Base-by-base conservation (phyloP, 768 basidiomycete genomes). In the Mycena leptocephala region DNA sequence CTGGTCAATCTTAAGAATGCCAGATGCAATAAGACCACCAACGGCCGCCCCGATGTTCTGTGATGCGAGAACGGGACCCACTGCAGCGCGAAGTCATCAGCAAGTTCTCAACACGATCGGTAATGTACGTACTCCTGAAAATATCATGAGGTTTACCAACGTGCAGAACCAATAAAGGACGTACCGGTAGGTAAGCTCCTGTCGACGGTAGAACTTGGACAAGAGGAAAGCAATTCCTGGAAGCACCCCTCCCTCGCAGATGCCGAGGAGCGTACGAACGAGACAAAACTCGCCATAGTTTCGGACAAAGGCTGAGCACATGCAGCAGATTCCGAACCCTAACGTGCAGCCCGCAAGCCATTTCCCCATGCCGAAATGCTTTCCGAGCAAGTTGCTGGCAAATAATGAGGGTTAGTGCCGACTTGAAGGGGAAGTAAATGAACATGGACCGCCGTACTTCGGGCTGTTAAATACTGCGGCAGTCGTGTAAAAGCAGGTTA, bases 141-240 rank as follows among this genome's bases (percentile, higher is more conserved):
- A 51, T 26, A 65, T 43, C 39, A 32, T 51, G 39, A 28, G 16
- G 33, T 64, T 46, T 41, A 24, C 43, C 18, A 53, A 53, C 37
- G 16, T 64, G n/a, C 30, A 48, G 32, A 65, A 51, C 33, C 8
- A 26, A 67, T 53, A 24, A 53, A 30, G 13, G 24, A 30, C 51
- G 28, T 39, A 39, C 53, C 51, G 48, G 51, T 67, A 39, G 33
- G 66, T 67, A 28, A 55, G 66, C 35, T 67, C 66, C 35, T 67
- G 66, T 11, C 66, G 66, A 39, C 66, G 66, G 51, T 67, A 67
- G 51, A 67, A 67, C 39, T 67, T 67, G 16, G 66, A 67, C 51
- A 67, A 33, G 24, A 67, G 43, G 51, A 55, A 67, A n/a, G 66
- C 66, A 28, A 67, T 67, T 55, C 66, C 66, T n/a, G 66, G 66